Evolutionary conservation across 225 moss, liverwort and hornwort species (phyloP), one percentile per base, ranked within the genome.

Genomic region (Polytrichum formosum): DNA sequence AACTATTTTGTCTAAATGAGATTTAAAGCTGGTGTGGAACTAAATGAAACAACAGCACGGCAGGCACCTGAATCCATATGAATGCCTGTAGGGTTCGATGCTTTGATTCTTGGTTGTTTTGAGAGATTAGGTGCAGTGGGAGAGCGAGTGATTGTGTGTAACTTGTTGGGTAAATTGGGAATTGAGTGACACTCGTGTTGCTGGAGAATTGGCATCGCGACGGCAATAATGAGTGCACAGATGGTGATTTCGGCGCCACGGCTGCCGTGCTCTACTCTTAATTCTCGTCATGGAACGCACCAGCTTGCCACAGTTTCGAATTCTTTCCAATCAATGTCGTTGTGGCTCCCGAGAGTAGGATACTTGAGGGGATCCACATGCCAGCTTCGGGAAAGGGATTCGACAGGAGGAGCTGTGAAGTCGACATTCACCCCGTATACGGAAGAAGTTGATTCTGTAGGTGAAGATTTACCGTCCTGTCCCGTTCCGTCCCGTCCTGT

Each of bases 371-470:
- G 28, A 16, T 13, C 16, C 55, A 26, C 21, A 56, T 55, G 37
- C 25, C 17, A 17, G 25, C 10, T 21, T 16, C 4, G 25, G 59
- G 63, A 5, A 64, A 62, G 55, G 61, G 72, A 67, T 7, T 54
- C 30, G 55, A 61, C 74, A 16, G 56, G 35, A 5, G 64, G 55
- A 18, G 76, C 72, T 1, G 64, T 71, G 55, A 79, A 37, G 67
- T 67, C 84, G 35, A 73, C 73, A 27, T 30, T 81, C 66, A 30
- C 66, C 25, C 9, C 67, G 9, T 60, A 65, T 56, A 16, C n/a
- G 46, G 46, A 46, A 55, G 70, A 81, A 29, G 1, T 84, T 19
- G 75, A 84, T 29, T 72, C 74, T 1, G 82, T 85, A 30, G 64
- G 76, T 17, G 27, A 35, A 9, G 8, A 35, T 35, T 9, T 8